Conservation (phyloP, 331 rosid species). For the Acacia pycnantha region DNA sequence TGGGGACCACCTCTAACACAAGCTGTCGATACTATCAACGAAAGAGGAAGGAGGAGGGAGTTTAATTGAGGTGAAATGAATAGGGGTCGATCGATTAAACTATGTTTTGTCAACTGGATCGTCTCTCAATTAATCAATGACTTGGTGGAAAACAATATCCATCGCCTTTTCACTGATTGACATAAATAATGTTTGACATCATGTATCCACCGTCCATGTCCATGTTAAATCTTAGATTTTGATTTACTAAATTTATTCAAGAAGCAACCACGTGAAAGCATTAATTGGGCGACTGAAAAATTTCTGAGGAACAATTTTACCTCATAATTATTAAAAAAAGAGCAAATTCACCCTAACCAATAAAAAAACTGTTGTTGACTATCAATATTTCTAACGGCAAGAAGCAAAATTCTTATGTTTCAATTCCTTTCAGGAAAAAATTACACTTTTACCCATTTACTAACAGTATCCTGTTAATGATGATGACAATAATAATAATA, state of each 20-base stretch:
- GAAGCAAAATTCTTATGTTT: too few relatives aligned
- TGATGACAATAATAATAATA: neutral
- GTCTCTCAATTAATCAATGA: constrained; percentile 18
- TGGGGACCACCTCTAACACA: constrained; percentile 29
- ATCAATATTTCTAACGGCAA: too few relatives aligned
- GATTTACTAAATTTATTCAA: neutral
- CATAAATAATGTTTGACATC: constrained; percentile 19
- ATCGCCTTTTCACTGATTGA: constrained; percentile 30
- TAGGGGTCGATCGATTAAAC: neutral
- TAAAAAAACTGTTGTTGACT: too few relatives aligned
- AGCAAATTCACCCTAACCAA: too few relatives aligned
- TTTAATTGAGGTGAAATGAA: neutral
- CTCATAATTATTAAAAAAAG: too few relatives aligned
- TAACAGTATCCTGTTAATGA: too few relatives aligned
- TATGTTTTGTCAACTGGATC: constrained; percentile 23
- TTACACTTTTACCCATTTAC: too few relatives aligned
- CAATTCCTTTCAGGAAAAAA: too few relatives aligned
- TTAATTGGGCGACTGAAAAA: too few relatives aligned
- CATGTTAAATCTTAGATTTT: neutral
- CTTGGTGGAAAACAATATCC: constrained; percentile 32
- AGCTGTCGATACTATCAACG: constrained; percentile 1
- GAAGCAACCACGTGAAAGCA: too few relatives aligned
- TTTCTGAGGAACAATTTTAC: too few relatives aligned
- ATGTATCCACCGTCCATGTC: constrained; percentile 5
- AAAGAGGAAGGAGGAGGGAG: neutral